A percentile compares a stretch with the other conserved stretches of the same genome.
Conservation (phyloP, 2,329 filamentous ascomycete species). For the Colletotrichum euphorbiae region DNA sequence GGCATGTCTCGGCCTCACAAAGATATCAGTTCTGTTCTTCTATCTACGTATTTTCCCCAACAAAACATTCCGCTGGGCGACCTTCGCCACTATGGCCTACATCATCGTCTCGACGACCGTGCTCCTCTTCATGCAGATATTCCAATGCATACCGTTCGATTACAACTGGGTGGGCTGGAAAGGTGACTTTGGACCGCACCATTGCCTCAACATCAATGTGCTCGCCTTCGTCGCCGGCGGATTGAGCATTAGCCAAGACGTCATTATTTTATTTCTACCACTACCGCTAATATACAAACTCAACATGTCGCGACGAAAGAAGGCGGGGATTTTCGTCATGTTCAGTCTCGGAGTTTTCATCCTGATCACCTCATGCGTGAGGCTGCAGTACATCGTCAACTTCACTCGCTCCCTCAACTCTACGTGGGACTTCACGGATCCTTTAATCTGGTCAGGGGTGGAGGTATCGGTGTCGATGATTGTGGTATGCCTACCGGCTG, state of each 20-base stretch:
- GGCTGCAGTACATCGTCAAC: conserved; percentile 49
- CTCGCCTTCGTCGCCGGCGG: conserved; percentile 47
- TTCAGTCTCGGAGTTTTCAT: conserved; percentile 54
- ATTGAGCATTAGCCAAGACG: conserved; percentile 51
- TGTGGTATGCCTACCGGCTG: conserved; percentile 54
- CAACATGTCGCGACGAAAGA: conserved; percentile 44
- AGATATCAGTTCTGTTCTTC: conserved; percentile 49
- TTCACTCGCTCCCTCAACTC: conserved; percentile 52
- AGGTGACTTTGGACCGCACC: conserved; percentile 42
- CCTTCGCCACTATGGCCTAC: conserved; percentile 43
- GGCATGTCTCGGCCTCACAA: conserved; percentile 46
- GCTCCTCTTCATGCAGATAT: conserved; percentile 49
- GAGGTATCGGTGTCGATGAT: conserved; percentile 57
- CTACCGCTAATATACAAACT: conserved; percentile 49
- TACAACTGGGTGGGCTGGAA: conserved; percentile 51
- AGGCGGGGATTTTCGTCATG: conserved; percentile 49
- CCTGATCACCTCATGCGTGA: conserved; percentile 50
- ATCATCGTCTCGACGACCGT: conserved; percentile 44
- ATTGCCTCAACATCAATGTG: conserved; percentile 49
- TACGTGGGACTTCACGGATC: conserved; percentile 55
- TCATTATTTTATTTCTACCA: conserved; percentile 50
- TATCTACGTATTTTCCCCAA: conserved; percentile 50
- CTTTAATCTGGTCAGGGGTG: conserved; percentile 57
- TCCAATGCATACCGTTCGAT: conserved; percentile 51
- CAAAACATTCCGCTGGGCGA: conserved; percentile 44